A percentile compares a stretch with the other conserved stretches of the same genome.
Evolutionary conservation across 768 basidiomycete species (phyloP).

Genomic region (Obba rivulosa): DNA sequence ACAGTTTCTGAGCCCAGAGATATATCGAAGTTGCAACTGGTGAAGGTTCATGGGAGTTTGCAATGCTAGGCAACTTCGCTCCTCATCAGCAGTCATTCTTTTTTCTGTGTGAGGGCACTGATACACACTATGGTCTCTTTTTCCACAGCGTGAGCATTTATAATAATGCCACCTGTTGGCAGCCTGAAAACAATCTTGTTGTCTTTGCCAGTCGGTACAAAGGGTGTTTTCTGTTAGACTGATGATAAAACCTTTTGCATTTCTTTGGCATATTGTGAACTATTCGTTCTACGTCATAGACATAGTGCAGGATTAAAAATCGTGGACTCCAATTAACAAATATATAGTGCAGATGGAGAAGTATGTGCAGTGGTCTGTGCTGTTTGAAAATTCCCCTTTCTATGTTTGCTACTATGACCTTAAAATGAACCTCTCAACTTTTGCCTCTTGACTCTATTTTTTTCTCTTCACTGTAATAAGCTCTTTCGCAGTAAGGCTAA

Average conservation of each 20-base stretch:
- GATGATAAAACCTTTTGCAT: neutral
- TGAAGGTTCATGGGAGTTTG: no score
- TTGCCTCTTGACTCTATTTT: no score
- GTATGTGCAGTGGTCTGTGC: neutral
- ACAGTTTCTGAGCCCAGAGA: no score
- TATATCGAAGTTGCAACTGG: no score
- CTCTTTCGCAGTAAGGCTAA: no score
- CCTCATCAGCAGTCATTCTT: neutral
- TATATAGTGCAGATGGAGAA: no score
- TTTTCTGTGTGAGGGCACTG: neutral
- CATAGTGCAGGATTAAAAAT: neutral
- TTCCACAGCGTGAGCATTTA: neutral
- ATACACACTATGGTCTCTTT: neutral
- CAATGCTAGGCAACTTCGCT: no score
- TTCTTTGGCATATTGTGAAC: neutral
- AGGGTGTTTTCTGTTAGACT: neutral
- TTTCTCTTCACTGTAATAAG: no score
- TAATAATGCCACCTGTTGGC: neutral
- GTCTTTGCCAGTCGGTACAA: neutral
- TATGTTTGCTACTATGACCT: no score
- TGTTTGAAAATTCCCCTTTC: no score
- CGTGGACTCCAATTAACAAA: neutral
- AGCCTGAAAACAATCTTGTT: neutral
- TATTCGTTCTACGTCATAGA: neutral
- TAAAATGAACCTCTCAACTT: no score